phyloP scores from a whole-genome alignment of 148 eudicot species.

The Mesembryanthemum crystallinum region DNA sequence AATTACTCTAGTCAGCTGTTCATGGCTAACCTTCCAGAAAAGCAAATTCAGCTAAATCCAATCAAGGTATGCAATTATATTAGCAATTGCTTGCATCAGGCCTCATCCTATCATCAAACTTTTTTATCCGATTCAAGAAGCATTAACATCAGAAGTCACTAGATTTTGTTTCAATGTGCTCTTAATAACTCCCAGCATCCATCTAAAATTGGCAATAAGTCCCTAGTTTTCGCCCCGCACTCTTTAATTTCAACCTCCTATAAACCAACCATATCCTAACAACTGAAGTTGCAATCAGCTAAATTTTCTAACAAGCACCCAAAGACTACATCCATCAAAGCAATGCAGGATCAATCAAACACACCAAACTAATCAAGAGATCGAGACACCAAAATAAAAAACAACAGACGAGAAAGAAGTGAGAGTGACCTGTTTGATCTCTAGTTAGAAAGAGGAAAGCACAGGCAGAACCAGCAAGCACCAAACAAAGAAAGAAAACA shows the following conservation, averaged over 20 bases:
- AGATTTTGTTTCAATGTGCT: background rate
- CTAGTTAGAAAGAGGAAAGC: conserved; percentile 53
- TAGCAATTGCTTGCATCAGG: background rate
- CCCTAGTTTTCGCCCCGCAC: too few species aligned
- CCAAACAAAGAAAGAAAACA: conserved; percentile 44
- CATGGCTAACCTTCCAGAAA: background rate
- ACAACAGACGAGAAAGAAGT: background rate
- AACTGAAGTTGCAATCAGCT: background rate
- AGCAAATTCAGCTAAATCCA: background rate
- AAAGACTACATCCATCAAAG: background rate
- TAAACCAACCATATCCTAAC: background rate
- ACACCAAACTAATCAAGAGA: background rate
- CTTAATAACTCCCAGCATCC: conserved; percentile 7
- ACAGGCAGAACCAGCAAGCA: conserved; percentile 49
- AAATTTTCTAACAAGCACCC: background rate
- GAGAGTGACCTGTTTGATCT: conserved; percentile 39
- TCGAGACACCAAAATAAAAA: background rate
- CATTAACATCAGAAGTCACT: background rate
- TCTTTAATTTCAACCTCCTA: too few species aligned
- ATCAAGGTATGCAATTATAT: background rate
- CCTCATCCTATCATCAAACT: background rate
- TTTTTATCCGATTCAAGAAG: background rate
- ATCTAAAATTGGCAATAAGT: background rate
- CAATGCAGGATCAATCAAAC: conserved; percentile 16
- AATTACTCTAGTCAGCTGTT: background rate